phyloP scores from a whole-genome alignment of 2,329 filamentous ascomycete species.

The Fusarium sp. region DNA sequence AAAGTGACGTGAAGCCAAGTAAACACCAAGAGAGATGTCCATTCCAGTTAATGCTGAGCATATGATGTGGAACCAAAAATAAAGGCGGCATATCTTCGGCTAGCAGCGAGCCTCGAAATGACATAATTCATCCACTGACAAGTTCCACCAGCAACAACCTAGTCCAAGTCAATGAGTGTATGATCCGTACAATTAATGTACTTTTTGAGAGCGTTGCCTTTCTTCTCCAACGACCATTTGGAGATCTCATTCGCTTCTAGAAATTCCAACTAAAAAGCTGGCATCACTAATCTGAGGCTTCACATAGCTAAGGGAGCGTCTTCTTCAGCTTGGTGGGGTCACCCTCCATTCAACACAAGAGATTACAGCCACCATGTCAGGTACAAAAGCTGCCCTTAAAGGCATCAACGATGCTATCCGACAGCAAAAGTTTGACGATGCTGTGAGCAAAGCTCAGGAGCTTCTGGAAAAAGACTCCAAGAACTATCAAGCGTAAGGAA shows the following conservation, averaged over 20 bases:
- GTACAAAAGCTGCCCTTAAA: constrained; percentile 81
- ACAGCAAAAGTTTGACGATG: constrained; percentile 82
- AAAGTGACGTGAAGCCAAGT: background rate
- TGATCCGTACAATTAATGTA: constrained; percentile 17
- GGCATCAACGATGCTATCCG: constrained; percentile 83
- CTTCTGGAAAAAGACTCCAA: constrained; percentile 78
- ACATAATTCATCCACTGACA: constrained; percentile 31
- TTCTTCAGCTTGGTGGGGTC: constrained; percentile 34
- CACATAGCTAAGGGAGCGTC: constrained; percentile 7
- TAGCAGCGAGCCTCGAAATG: constrained; percentile 18
- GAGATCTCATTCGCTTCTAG: background rate
- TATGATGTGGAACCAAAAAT: background rate
- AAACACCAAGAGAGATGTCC: background rate
- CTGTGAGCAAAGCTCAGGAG: constrained; percentile 74
- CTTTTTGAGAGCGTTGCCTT: background rate
- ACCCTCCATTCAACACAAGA: constrained; percentile 25
- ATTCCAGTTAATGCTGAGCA: background rate
- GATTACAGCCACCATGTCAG: constrained; percentile 58
- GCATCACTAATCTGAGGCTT: background rate
- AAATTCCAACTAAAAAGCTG: background rate
- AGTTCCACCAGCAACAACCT: constrained; percentile 18
- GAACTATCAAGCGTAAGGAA: constrained; percentile 81
- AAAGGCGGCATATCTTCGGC: constrained; percentile 28
- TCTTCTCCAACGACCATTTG: background rate
- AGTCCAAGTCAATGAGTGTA: constrained; percentile 4